Conservation (phyloP, 2,329 filamentous ascomycete species). For the Aspergillus hortae region DNA sequence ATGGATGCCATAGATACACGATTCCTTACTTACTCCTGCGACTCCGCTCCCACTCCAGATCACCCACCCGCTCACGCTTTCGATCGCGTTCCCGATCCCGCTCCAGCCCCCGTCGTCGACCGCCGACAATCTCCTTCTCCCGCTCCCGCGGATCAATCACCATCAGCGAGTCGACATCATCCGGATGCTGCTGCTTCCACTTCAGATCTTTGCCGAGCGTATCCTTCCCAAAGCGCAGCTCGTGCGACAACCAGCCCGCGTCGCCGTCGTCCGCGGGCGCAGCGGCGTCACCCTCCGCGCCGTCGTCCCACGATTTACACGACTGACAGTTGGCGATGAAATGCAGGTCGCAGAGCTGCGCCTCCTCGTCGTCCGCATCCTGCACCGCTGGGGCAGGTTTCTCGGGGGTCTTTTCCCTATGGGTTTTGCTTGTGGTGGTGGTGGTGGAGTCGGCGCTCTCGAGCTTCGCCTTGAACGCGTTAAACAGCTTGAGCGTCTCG, state of each 20-base stretch:
- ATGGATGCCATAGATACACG: not conserved
- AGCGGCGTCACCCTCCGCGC: slow-evolving; percentile 40
- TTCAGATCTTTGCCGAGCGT: slow-evolving; percentile 84
- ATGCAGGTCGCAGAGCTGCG: slow-evolving; percentile 81
- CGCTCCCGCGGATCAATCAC: slow-evolving; percentile 91
- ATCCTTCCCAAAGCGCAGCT: slow-evolving; percentile 82
- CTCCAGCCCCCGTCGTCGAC: slow-evolving; percentile 52
- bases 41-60: slow-evolving; percentile 34
- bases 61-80: slow-evolving; percentile 30
- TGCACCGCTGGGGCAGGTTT: slow-evolving; percentile 8
- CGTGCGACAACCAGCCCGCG: slow-evolving; percentile 80
- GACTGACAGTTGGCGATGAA: slow-evolving; percentile 96
- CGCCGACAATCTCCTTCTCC: slow-evolving; percentile 66
- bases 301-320: slow-evolving; percentile 76
- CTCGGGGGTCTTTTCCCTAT: no score
- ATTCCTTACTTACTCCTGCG: slow-evolving; percentile 8
- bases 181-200: slow-evolving; percentile 86
- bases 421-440: slow-evolving; percentile 26
- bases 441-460: slow-evolving; percentile 43
- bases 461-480: slow-evolving; percentile 75
- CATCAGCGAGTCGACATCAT: slow-evolving; percentile 65
- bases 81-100: slow-evolving; percentile 37
- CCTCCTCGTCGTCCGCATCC: slow-evolving; percentile 57
- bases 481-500: slow-evolving; percentile 66
- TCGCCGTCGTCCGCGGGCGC: slow-evolving; percentile 50